Evolutionary conservation across 1,139 yeast genomes (phyloP).

Genomic region (Sugiyamaella pinicola): DNA sequence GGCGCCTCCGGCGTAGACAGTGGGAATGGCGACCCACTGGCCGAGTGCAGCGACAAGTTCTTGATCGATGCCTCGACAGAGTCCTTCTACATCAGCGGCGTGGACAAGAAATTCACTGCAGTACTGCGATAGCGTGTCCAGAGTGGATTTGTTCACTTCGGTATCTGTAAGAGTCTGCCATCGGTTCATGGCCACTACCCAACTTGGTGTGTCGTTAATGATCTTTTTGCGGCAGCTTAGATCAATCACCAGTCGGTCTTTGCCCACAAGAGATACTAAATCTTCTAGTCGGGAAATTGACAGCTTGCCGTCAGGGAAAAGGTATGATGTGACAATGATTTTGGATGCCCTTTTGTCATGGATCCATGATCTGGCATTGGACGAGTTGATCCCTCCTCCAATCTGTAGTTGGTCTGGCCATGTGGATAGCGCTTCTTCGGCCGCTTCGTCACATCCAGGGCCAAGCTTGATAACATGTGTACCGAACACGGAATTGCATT

Average conservation of each 20-base stretch:
- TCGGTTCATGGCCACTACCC: conserved; percentile 96
- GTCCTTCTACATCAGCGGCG: conserved; percentile 98
- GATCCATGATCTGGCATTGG: conserved; percentile 78
- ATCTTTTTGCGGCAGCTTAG: conserved; percentile 67
- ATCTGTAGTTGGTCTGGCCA: conserved; percentile 81
- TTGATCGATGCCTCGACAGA: conserved; percentile 89
- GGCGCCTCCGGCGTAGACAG: conserved; percentile 98
- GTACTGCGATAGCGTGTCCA: conserved; percentile 57
- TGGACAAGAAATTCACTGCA: conserved; percentile 89
- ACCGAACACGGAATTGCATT: conserved; percentile 58
- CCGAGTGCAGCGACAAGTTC: conserved; percentile 70
- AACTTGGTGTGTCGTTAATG: conserved; percentile 41
- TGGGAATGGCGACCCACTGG: conserved; percentile 77
- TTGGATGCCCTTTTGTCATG: conserved; percentile 64
- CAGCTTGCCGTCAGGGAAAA: conserved; percentile 67
- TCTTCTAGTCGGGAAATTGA: conserved; percentile 55
- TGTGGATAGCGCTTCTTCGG: conserved; percentile 66
- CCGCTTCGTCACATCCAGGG: conserved; percentile 80
- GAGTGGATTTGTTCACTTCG: conserved; percentile 55
- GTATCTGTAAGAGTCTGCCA: conserved; percentile 89
- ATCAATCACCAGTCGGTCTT: conserved; percentile 76
- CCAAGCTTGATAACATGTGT: conserved; percentile 95
- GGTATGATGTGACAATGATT: conserved; percentile 90
- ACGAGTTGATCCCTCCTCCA: conserved; percentile 86
- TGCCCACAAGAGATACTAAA: conserved; percentile 59